Evolutionary conservation across 2,329 filamentous ascomycete species (phyloP).

Genomic region (Sclerotinia trifoliorum): DNA sequence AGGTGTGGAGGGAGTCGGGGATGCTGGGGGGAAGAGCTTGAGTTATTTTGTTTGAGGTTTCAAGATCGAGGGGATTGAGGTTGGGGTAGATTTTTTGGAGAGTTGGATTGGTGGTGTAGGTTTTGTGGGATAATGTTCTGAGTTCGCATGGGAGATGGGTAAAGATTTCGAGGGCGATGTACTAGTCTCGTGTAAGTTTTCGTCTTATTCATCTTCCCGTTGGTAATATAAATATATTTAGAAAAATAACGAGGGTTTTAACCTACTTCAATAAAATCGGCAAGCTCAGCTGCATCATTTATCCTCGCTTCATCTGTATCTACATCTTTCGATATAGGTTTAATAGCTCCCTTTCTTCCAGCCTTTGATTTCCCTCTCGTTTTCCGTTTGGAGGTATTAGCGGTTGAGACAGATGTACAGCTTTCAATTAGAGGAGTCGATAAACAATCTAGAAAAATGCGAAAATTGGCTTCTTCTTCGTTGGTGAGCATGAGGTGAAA

Average conservation of each 20-base stretch:
- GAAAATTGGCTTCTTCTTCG: conserved; percentile 55
- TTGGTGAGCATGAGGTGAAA: conserved; percentile 23
- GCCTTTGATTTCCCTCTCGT: conserved; percentile 29
- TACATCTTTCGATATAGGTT: conserved; percentile 21
- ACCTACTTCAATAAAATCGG: conserved; percentile 64
- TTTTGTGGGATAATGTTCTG: conserved; percentile 59
- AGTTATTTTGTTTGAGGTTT: conserved; percentile 45
- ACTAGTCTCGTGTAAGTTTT: conserved; percentile 49
- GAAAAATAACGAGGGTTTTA: background rate
- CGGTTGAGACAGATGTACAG: conserved; percentile 47
- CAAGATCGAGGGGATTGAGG: conserved; percentile 46
- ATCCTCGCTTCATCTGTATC: conserved; percentile 12
- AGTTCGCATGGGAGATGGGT: conserved; percentile 60
- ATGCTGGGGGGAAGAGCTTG: conserved; percentile 55
- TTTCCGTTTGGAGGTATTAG: conserved; percentile 43
- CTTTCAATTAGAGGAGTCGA: conserved; percentile 66
- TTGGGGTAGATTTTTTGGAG: conserved; percentile 57
- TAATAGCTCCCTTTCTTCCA: conserved; percentile 31
- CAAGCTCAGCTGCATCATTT: conserved; percentile 58
- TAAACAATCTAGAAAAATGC: conserved; percentile 71
- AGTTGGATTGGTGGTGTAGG: conserved; percentile 48
- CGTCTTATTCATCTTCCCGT: background rate
- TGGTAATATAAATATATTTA: background rate
- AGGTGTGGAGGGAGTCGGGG: conserved; percentile 65
- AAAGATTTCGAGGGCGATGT: conserved; percentile 71